These are phyloP conservation scores for Breviolum minutum DNA, from an alignment of 73 alveolate genomes.

Conservation along the genomic window DNA sequence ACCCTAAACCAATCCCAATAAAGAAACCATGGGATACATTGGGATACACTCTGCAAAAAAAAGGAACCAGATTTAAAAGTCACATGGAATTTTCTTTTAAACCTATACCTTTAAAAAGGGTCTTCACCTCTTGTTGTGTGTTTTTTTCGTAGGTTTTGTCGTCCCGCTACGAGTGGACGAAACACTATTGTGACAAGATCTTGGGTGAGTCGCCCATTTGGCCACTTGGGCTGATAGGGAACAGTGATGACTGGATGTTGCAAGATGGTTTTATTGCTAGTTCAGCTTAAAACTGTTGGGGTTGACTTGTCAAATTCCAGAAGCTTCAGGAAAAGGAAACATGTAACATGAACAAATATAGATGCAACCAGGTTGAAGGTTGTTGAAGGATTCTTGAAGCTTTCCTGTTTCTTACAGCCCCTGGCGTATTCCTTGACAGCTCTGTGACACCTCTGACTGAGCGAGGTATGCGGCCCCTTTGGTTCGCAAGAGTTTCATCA, in stretches of 20 bases:
- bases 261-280: neutral
- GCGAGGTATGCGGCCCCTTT: slow-evolving; percentile 73
- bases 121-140: no score
- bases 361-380: neutral
- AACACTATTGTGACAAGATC: slow-evolving; percentile 68
- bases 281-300: no score
- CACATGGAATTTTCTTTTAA: no score
- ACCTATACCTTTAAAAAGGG: no score
- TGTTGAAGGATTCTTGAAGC: neutral
- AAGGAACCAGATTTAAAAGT: no score
- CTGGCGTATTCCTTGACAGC: neutral
- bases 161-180: slow-evolving; percentile 62
- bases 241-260: neutral
- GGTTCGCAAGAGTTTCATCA: slow-evolving; percentile 93
- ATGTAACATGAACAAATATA: no score
- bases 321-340: neutral
- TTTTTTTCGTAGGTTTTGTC: no score
- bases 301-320: no score
- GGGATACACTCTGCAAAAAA: no score
- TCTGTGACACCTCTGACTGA: neutral
- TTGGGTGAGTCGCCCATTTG: slow-evolving; percentile 73
- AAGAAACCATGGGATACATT: no score
- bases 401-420: neutral
- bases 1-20: no score
- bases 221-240: neutral